A percentile compares a stretch with the other conserved stretches of the same genome.
Conservation (phyloP, 129 eudicot species). For the Flaveria sonorensis region DNA sequence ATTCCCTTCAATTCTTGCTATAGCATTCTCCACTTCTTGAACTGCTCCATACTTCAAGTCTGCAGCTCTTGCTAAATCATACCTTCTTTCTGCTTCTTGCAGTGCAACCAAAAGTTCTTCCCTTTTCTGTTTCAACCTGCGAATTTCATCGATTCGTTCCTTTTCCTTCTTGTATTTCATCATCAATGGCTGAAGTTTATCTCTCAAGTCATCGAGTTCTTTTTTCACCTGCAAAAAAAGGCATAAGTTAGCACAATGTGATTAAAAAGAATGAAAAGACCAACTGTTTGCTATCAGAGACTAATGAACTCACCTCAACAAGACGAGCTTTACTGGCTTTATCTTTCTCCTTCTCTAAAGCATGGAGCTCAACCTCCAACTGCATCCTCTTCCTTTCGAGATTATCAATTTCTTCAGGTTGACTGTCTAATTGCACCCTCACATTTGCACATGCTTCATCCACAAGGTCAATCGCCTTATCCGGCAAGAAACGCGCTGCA, state of each 20-base stretch:
- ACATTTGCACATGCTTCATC: conserved; percentile 96
- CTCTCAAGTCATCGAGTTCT: conserved; percentile 80
- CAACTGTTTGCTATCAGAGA: neutral
- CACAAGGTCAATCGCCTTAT: conserved; percentile 87
- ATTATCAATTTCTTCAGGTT: conserved; percentile 89
- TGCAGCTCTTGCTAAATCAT: conserved; percentile 84
- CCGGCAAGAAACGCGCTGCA: conserved; percentile 78
- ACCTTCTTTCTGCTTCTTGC: conserved; percentile 90
- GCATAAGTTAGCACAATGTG: neutral
- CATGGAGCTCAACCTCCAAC: conserved; percentile 80
- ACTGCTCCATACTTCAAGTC: conserved; percentile 87
- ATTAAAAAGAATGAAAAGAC: neutral
- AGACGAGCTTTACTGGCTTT: conserved; percentile 85
- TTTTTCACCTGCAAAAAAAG: conserved; percentile 43
- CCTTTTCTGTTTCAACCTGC: conserved; percentile 69
- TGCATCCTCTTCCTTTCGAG: conserved; percentile 83
- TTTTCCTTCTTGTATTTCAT: conserved; percentile 90
- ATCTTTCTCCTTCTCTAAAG: conserved; percentile 92
- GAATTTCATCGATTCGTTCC: conserved; percentile 78
- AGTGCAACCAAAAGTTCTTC: conserved; percentile 70
- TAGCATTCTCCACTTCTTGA: conserved; percentile 81
- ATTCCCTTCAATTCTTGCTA: conserved; percentile 63
- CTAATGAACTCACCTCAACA: conserved; percentile 50
- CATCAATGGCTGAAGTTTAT: conserved; percentile 76
- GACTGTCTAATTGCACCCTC: conserved; percentile 87